Percentiles rank a stretch among this genome's conserved stretches.
phyloP scores from a whole-genome alignment of 257 asterid species.

The Gynochthodes officinalis region DNA sequence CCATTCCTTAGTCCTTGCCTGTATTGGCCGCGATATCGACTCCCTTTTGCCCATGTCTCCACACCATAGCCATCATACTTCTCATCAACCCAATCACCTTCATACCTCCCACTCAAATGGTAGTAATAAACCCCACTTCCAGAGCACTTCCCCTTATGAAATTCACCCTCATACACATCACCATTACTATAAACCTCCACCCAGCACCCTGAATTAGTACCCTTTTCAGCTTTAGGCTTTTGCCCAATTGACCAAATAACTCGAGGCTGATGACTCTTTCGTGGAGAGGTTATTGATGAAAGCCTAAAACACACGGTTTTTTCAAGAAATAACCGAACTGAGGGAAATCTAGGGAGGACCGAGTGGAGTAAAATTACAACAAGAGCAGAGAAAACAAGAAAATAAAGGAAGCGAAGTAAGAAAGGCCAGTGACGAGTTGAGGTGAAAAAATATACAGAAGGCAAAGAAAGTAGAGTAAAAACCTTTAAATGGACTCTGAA shows the following conservation, averaged over 20 bases:
- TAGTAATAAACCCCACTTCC: conserved; percentile 51
- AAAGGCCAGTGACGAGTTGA: conserved; percentile 28
- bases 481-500: conserved; percentile 38
- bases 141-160: conserved; percentile 46
- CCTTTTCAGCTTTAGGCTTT: conserved; percentile 32
- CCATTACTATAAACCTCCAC: conserved; percentile 45
- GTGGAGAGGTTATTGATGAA: conserved; percentile 18
- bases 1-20: conserved; percentile 50
- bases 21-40: conserved; percentile 43
- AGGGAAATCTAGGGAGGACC: conserved; percentile 36
- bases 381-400: conserved; percentile 22
- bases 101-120: conserved; percentile 44
- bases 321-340: conserved; percentile 32
- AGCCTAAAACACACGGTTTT: conserved; percentile 26
- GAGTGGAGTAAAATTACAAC: conserved; percentile 29
- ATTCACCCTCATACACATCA: conserved; percentile 51
- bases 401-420: conserved; percentile 25
- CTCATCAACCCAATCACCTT: conserved; percentile 49
- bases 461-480: conserved; percentile 31
- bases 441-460: conserved; percentile 30
- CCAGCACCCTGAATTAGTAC: conserved; percentile 37
- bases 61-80: conserved; percentile 46
- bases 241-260: conserved; percentile 51
- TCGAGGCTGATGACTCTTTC: conserved; percentile 20
- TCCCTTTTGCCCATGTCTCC: conserved; percentile 46